Evolutionary conservation across 2,329 filamentous ascomycete species (phyloP).

Genomic region (Coniochaeta prunicola): DNA sequence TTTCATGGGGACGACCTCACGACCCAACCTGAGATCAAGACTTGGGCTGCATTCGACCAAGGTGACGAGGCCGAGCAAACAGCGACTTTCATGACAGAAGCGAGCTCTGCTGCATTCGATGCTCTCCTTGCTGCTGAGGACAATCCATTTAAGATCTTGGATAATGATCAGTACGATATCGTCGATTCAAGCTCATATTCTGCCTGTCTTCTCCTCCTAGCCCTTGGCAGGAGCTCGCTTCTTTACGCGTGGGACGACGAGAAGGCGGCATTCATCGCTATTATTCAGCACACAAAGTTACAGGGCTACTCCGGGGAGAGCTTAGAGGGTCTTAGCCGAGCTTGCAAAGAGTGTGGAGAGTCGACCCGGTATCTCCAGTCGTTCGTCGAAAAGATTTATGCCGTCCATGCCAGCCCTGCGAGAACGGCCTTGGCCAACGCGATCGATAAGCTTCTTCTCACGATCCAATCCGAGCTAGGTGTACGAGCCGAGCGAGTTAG

Average conservation of each 20-base stretch:
- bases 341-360: slow-evolving; percentile 41
- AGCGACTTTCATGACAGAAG: slow-evolving; percentile 58
- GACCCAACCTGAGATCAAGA: slow-evolving; percentile 41
- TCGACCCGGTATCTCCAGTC: slow-evolving; percentile 35
- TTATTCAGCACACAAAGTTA: slow-evolving; percentile 39
- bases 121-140: slow-evolving; percentile 40
- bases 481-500: slow-evolving; percentile 29
- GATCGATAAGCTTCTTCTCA: slow-evolving; percentile 38
- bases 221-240: slow-evolving; percentile 63
- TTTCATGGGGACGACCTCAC: slow-evolving; percentile 22
- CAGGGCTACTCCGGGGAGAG: slow-evolving; percentile 48
- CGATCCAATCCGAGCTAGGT: slow-evolving; percentile 42
- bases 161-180: slow-evolving; percentile 27
- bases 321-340: slow-evolving; percentile 36
- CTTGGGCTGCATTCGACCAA: slow-evolving; percentile 62
- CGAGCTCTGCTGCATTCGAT: slow-evolving; percentile 59
- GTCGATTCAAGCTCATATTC: slow-evolving; percentile 43
- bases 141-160: slow-evolving; percentile 31
- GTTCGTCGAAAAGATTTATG: slow-evolving; percentile 40
- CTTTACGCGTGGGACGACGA: slow-evolving; percentile 58
- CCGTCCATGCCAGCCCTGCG: slow-evolving; percentile 34
- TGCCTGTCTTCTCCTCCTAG: slow-evolving; percentile 55
- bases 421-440: slow-evolving; percentile 45
- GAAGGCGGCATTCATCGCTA: slow-evolving; percentile 43
- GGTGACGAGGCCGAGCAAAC: slow-evolving; percentile 27